These are phyloP conservation scores for Kwoniella pini DNA, from an alignment of 768 basidiomycete genomes.

Conservation along the genomic window DNA sequence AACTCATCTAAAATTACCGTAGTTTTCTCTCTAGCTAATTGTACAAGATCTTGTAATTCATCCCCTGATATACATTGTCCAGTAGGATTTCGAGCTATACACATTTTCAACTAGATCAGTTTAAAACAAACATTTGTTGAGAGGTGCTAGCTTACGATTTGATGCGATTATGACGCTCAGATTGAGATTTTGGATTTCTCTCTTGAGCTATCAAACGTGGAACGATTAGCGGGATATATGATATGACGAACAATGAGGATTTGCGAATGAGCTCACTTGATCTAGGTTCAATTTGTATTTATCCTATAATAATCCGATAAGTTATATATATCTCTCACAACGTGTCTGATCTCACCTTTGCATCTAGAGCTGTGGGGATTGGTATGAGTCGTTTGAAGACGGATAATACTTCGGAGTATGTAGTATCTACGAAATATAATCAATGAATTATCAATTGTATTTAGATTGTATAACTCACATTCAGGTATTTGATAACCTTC, in stretches of 20 bases:
- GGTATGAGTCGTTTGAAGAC: constrained; percentile 88
- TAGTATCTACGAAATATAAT: constrained; percentile 29
- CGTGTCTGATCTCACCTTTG: constrained; percentile 32
- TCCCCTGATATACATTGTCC: constrained; percentile 81
- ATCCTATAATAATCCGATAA: constrained; percentile 28
- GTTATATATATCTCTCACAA: too few species aligned
- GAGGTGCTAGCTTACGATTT: constrained; percentile 60
- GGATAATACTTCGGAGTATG: constrained; percentile 39
- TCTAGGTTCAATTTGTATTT: constrained; percentile 78
- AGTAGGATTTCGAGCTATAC: constrained; percentile 89
- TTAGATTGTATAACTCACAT: too few species aligned
- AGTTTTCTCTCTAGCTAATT: constrained; percentile 70
- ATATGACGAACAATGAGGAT: neutral
- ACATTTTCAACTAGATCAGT: too few species aligned
- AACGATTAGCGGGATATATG: too few species aligned
- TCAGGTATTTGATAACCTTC: constrained; percentile 41
- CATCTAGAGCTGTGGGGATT: constrained; percentile 69
- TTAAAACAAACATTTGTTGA: too few species aligned
- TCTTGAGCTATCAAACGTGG: constrained; percentile 64
- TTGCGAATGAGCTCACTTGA: neutral
- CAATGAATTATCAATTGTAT: too few species aligned
- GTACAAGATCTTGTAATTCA: constrained; percentile 77
- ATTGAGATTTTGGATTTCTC: constrained; percentile 79
- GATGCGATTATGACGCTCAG: constrained; percentile 81
- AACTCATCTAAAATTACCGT: constrained; percentile 69